Evolutionary conservation across 345 rosid species (phyloP).

Genomic region (Populus alba): DNA sequence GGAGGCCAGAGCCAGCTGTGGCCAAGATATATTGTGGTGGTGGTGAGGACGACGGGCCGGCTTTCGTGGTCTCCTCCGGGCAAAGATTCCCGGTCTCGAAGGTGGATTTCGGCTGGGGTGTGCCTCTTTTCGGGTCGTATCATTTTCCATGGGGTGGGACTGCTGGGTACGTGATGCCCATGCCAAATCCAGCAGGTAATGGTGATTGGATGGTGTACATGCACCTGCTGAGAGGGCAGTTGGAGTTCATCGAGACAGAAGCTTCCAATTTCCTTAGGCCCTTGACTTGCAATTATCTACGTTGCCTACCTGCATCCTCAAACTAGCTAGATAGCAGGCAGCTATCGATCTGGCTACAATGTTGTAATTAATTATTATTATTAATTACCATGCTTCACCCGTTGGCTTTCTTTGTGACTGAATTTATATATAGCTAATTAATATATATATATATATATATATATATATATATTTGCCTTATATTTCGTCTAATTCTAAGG

Average conservation of each 20-base stretch:
- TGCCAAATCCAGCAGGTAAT: conserved; percentile 46
- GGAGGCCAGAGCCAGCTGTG: conserved; percentile 47
- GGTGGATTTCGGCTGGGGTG: conserved; percentile 64
- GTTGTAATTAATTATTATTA: neutral
- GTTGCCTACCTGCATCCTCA: neutral
- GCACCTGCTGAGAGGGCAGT: conserved; percentile 31
- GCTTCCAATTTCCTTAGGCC: conserved; percentile 37
- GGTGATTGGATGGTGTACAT: conserved; percentile 68
- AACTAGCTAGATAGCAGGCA: neutral
- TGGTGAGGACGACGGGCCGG: conserved; percentile 41
- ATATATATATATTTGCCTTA: no score
- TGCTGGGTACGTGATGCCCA: conserved; percentile 66
- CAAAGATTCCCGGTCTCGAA: conserved; percentile 46
- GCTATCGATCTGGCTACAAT: neutral
- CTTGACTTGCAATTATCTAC: conserved; percentile 30
- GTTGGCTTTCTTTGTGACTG: no score
- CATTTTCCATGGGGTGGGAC: conserved; percentile 56
- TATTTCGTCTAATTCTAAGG: no score
- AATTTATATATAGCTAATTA: no score
- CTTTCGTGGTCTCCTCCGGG: conserved; percentile 76
- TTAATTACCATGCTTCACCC: no score
- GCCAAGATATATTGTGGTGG: conserved; percentile 50
- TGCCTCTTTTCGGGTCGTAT: conserved; percentile 51
- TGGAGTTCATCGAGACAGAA: conserved; percentile 33
- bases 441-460: no score